A percentile compares a stretch with the other conserved stretches of the same genome.
phyloP scores from a whole-genome alignment of 1,139 yeast species.

The Candida tropicalis region DNA sequence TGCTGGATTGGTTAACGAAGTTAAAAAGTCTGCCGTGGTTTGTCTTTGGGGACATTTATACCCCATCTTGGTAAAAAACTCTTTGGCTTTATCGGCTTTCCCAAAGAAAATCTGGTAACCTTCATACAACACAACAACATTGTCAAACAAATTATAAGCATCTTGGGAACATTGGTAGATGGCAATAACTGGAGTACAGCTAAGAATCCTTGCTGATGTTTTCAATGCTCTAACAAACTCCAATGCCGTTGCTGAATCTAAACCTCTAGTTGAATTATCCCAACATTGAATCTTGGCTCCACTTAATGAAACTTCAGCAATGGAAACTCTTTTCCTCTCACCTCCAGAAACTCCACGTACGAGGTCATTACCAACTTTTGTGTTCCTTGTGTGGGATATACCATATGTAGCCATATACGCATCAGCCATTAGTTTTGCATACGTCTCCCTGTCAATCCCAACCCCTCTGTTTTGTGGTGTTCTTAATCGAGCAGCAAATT shows the following conservation, averaged over 20 bases:
- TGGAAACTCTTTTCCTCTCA: constrained; percentile 48
- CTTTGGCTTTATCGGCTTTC: constrained; percentile 59
- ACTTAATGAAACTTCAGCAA: constrained; percentile 43
- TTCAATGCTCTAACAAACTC: constrained; percentile 74
- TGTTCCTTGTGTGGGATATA: constrained; percentile 35
- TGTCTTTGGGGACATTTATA: constrained; percentile 70
- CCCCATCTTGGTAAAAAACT: constrained; percentile 51
- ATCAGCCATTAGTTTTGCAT: constrained; percentile 45
- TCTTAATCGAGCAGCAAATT: constrained; percentile 44
- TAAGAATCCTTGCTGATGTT: constrained; percentile 59
- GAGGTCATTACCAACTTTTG: constrained; percentile 41
- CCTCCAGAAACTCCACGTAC: constrained; percentile 47
- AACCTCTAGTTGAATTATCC: constrained; percentile 66
- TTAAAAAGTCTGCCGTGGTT: constrained; percentile 81
- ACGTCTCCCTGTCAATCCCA: constrained; percentile 37
- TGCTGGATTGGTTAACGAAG: constrained; percentile 70
- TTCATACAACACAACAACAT: constrained; percentile 69
- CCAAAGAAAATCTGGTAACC: constrained; percentile 84
- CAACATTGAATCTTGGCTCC: constrained; percentile 54
- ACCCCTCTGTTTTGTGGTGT: constrained; percentile 43
- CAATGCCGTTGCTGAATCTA: constrained; percentile 63
- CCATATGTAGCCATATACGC: constrained; percentile 49
- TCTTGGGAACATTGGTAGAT: constrained; percentile 56
- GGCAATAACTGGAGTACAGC: constrained; percentile 69
- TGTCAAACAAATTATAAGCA: constrained; percentile 59